Conservation (phyloP, 352 stramenopile species). For the Elongisporangium anandrum region DNA sequence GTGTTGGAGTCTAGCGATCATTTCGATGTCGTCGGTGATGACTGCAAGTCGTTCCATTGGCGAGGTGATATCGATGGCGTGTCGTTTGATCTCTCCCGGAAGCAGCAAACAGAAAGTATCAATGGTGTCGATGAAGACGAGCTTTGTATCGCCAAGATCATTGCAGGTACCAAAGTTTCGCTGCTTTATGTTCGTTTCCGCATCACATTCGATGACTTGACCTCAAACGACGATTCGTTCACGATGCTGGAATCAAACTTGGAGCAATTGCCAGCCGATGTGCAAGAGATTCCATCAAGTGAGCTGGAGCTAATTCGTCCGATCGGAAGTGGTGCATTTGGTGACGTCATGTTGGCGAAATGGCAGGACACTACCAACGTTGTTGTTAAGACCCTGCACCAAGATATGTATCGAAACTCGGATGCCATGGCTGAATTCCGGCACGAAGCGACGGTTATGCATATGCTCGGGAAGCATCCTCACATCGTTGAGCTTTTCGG, state of each 20-base stretch:
- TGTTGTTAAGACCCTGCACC: slow-evolving; percentile 58
- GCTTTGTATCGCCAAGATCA: slow-evolving; percentile 46
- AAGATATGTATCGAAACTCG: slow-evolving; percentile 32
- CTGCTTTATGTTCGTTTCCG: slow-evolving; percentile 57
- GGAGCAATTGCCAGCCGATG: slow-evolving; percentile 36
- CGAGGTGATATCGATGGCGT: slow-evolving; percentile 48
- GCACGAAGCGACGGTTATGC: slow-evolving; percentile 70
- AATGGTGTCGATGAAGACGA: slow-evolving; percentile 22
- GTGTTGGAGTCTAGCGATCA: slow-evolving; percentile 37
- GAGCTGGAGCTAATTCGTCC: slow-evolving; percentile 49
- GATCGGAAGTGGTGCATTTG: slow-evolving; percentile 61
- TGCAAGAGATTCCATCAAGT: slow-evolving; percentile 41
- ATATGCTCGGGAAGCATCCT: slow-evolving; percentile 69
- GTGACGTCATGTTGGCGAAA: slow-evolving; percentile 56
- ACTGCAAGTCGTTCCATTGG: slow-evolving; percentile 68
- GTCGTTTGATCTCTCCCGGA: slow-evolving; percentile 53
- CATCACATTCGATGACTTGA: slow-evolving; percentile 6
- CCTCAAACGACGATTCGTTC: slow-evolving; percentile 14
- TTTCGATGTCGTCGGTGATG: slow-evolving; percentile 36
- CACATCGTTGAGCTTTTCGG: slow-evolving; percentile 65
- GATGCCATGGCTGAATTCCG: slow-evolving; percentile 50
- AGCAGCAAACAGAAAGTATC: slow-evolving; percentile 4
- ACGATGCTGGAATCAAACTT: slow-evolving; percentile 33
- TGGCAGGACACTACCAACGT: slow-evolving; percentile 53
- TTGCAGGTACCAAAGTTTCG: slow-evolving; percentile 56